Conservation (phyloP, 495 filamentous ascomycete genomes). For the Lineolata rhizophorae region DNA sequence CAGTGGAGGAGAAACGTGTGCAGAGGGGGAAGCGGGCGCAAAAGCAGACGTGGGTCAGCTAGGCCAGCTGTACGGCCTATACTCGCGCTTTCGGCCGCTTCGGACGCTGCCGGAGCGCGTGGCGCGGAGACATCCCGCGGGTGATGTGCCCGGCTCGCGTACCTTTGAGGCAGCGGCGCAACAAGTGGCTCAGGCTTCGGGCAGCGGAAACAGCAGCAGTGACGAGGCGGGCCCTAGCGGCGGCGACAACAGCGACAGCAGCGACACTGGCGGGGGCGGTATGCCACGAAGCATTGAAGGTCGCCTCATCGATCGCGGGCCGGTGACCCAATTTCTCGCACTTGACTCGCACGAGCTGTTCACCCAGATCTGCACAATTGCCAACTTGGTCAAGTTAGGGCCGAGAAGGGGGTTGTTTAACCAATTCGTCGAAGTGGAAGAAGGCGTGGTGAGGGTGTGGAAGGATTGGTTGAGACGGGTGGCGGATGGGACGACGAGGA, state of each 20-base stretch:
- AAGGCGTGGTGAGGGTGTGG: constrained; percentile 43
- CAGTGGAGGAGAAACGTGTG: no score
- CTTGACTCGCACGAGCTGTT: constrained; percentile 49
- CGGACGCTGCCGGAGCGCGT: constrained; percentile 22
- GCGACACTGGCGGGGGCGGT: no score
- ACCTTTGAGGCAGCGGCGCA: constrained; percentile 11
- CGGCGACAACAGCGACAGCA: no score
- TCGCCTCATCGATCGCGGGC: no score
- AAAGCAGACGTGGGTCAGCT: no score
- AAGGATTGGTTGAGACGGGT: constrained; percentile 36
- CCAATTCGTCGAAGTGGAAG: constrained; percentile 36
- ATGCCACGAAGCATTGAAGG: no score
- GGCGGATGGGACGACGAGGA: constrained; percentile 1
- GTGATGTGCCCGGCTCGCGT: constrained; percentile 19
- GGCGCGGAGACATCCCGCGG: constrained; percentile 13
- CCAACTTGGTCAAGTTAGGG: constrained; percentile 44
- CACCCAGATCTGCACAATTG: constrained; percentile 44
- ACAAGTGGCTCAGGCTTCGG: constrained; percentile 2
- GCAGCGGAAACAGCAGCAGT: constrained; percentile 4
- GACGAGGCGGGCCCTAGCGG: no score
- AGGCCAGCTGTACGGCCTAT: constrained; percentile 24
- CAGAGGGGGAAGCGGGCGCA: no score
- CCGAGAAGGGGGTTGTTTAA: constrained; percentile 34
- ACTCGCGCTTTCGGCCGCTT: constrained; percentile 40
- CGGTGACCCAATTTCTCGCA: constrained; percentile 33